Base-by-base conservation (phyloP, 2,329 filamentous ascomycete genomes). In the Blastomyces percursus region DNA sequence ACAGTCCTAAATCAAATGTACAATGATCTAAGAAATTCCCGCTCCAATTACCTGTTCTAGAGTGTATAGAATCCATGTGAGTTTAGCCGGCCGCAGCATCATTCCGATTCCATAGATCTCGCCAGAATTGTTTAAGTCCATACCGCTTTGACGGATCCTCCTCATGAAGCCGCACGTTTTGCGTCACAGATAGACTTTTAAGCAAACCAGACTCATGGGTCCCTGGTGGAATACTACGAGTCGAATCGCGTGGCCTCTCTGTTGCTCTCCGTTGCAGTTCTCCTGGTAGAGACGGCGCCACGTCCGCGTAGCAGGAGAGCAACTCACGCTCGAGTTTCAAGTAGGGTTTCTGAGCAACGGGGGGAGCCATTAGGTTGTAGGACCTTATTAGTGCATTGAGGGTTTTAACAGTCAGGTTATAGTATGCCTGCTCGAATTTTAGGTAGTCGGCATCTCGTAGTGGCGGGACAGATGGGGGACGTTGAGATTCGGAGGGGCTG, bases 331-430 rank as follows among this genome's bases (percentile, higher is more conserved):
- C 84, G 8, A 97, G 83, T 1, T 82, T 86, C 71, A 91, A 91
- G 74, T 97, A 97, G 0, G 93, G 90, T 74, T 96, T 96, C 76
- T 94, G 95, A 2, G 93, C 92, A 1, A 96, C 81, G 61, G 91
- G 87, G 0, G 94, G 94, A 0, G 94, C 93, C 86, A 96, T 93
- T 2, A 97, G 83, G 69, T 97, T 97, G 79, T 99, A 99, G 16
- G 89, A 89, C 32, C 94, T 84, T 8, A 91, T 88, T 58, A 95
- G 80, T 38, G 77, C 75, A 75, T 97, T 97, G 62, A 97, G 84
- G 62, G 90, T 85, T 56, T 83, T 82, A 66, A 99, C 83, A 5
- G 90, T 84, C 5, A 94, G 81, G 48, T 82, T 84, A 72, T 92
- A 85, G 76, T 96, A 97, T 7, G 86, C 80, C 3, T 78, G 76